Percentiles rank a stretch among this genome's conserved stretches.
phyloP scores from a whole-genome alignment of 139 green algal species.

The Diplosphaera chodatii region DNA sequence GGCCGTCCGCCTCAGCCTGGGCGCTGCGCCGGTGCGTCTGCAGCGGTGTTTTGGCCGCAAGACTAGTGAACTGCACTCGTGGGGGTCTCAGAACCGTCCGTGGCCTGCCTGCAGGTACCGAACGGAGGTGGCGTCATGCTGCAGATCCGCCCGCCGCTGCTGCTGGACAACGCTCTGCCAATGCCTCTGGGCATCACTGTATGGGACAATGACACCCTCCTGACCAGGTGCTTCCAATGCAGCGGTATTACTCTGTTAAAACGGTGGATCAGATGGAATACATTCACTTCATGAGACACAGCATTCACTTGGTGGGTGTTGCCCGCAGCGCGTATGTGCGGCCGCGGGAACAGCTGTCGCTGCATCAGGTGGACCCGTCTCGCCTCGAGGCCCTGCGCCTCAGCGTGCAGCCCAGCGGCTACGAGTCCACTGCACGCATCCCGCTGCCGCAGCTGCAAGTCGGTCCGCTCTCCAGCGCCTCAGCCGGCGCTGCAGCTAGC shows the following conservation, averaged over 20 bases:
- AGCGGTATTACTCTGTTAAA: too few relatives aligned
- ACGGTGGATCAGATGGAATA: too few relatives aligned
- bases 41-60: too few relatives aligned
- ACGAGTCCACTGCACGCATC: slow-evolving; percentile 24
- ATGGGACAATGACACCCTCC: not conserved
- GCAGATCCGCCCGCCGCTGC: slow-evolving; percentile 33
- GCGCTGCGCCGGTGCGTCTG: not conserved
- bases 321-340: not conserved
- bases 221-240: not conserved
- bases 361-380: slow-evolving; percentile 22
- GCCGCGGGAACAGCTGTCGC: slow-evolving; percentile 1
- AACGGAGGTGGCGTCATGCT: not conserved
- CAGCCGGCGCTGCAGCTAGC: too few relatives aligned
- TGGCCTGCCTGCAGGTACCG: not conserved
- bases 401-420: slow-evolving; percentile 24
- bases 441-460: not conserved
- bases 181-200: slow-evolving; percentile 31
- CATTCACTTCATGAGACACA: too few relatives aligned
- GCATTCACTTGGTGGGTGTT: too few relatives aligned
- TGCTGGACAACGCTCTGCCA: slow-evolving; percentile 52
- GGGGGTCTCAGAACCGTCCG: not conserved
- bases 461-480: not conserved
- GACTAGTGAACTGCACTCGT: too few relatives aligned
- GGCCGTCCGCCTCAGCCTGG: not conserved
- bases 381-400: slow-evolving; percentile 10